Percentiles rank a stretch among this genome's conserved stretches.
Conservation (phyloP, 2,329 filamentous ascomycete species). For the Onygenales sp. region DNA sequence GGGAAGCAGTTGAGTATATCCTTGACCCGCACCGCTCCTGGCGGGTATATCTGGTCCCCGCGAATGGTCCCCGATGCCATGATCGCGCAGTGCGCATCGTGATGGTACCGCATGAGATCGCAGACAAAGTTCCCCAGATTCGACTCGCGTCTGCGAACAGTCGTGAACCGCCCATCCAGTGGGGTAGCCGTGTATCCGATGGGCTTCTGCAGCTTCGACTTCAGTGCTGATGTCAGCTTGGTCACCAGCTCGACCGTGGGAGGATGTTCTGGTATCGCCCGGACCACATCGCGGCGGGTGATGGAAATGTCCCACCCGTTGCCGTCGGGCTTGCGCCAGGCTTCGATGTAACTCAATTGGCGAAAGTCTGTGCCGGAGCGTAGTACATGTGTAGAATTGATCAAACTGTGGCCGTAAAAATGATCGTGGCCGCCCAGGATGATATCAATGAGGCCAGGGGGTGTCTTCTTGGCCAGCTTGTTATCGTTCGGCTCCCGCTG, state of each 20-base stretch:
- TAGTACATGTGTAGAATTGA: slow-evolving; percentile 76
- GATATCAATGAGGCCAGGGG: slow-evolving; percentile 68
- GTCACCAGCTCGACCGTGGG: slow-evolving; percentile 54
- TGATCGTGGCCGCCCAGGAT: slow-evolving; percentile 87
- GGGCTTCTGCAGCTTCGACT: slow-evolving; percentile 68
- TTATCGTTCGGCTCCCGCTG: slow-evolving; percentile 83
- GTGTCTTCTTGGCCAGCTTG: slow-evolving; percentile 65
- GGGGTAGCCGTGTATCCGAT: slow-evolving; percentile 75
- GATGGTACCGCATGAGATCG: slow-evolving; percentile 80
- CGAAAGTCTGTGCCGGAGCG: slow-evolving; percentile 87
- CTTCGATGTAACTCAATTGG: slow-evolving; percentile 81
- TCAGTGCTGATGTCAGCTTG: slow-evolving; percentile 62
- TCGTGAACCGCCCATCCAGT: slow-evolving; percentile 77
- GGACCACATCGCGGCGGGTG: slow-evolving; percentile 61
- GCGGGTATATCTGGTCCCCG: slow-evolving; percentile 80
- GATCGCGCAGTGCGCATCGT: slow-evolving; percentile 68
- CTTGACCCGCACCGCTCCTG: slow-evolving; percentile 65
- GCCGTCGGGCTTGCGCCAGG: slow-evolving; percentile 45
- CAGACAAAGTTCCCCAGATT: slow-evolving; percentile 88
- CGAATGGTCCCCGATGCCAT: slow-evolving; percentile 82
- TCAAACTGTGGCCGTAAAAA: slow-evolving; percentile 67
- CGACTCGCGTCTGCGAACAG: slow-evolving; percentile 65
- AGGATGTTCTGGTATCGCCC: slow-evolving; percentile 55
- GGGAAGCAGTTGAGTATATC: slow-evolving; percentile 86
- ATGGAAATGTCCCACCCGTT: slow-evolving; percentile 71